Base-by-base conservation (phyloP, 2,329 filamentous ascomycete genomes). In the Pleurostoma richardsiae region DNA sequence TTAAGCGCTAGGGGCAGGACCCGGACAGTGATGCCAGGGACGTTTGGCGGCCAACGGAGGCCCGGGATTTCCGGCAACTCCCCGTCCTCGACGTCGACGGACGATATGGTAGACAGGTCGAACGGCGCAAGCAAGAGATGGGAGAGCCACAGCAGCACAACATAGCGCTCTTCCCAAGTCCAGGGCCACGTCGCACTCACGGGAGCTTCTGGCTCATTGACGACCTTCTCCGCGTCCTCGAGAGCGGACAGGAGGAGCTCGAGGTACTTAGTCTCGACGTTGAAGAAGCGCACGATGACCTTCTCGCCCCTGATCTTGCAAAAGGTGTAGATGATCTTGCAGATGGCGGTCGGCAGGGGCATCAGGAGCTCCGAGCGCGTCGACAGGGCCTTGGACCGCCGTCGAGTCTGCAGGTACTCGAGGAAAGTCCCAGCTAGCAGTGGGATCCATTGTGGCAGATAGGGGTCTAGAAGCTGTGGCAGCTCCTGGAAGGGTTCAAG, bases 281-380 rank as follows among this genome's bases (percentile, higher is more conserved):
- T 92, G 54, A 99, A 73, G 60, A 97, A 96, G 39, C 89, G 82
- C 44, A 90, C 83, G 56, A 99, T 85, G 44, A 99, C 86, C 66
- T 97, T 97, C 62, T 94, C 85, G 28, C 94, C 92, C 45, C 94
- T 82, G 43, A 97, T 86, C 68, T 99, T 99, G 75, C 90, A 96
- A 50, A 99, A 86, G 0, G 85, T 86, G 62, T 97, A 97, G 33
- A 99, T 66, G 3, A 97, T 73, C 51, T 79, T 81, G 63, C 86
- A 89, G 46, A 95, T 83, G 4, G 89, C 90, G 50, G 79, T 76
- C 28, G 85, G 78, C 0, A 89, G 67, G 1, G 83, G 76, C 27
- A 73, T 67, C 10, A 82, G 58, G 7, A 79, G 63, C 46, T 72
- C 60, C 5, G 53, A 56, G 40, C 51, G 48, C n/a, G 49, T 48